Evolutionary conservation across 1,284 basidiomycete genomes (phyloP).

Genomic region (Cutaneotrichosporon sp.): DNA sequence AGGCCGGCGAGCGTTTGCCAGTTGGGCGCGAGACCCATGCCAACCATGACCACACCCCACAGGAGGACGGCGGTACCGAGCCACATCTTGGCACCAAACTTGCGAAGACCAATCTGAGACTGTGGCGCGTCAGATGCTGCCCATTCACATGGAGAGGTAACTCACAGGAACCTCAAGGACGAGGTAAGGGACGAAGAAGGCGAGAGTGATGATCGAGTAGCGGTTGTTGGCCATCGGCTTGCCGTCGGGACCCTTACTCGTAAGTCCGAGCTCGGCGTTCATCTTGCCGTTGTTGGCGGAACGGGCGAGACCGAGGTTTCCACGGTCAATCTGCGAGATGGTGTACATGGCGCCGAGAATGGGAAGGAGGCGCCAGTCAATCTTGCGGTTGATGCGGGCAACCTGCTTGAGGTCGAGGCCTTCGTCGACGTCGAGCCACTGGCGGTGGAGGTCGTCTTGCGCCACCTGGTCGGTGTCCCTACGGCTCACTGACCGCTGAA

Average conservation of each 20-base stretch:
- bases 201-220: conserved; percentile 47
- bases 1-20: conserved; percentile 50
- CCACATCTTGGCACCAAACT: conserved; percentile 26
- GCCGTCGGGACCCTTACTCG: conserved; percentile 17
- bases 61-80: conserved; percentile 26
- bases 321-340: conserved; percentile 24
- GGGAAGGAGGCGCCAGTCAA: conserved; percentile 21
- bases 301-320: conserved; percentile 32
- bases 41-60: conserved; percentile 54
- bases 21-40: conserved; percentile 44
- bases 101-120: conserved; percentile 33
- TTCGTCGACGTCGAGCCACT: conserved; percentile 20
- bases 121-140: not conserved
- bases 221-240: conserved; percentile 27
- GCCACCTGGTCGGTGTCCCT: not conserved
- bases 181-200: conserved; percentile 51
- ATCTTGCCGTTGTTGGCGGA: conserved; percentile 28
- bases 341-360: conserved; percentile 24
- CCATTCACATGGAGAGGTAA: not conserved
- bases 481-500: not conserved
- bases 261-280: conserved; percentile 32
- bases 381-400: conserved; percentile 15
- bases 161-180: conserved; percentile 43
- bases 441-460: not conserved
- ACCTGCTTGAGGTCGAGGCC: conserved; percentile 18